Base-by-base conservation (phyloP, 2,329 filamentous ascomycete species). In the Aspergillus piperis region DNA sequence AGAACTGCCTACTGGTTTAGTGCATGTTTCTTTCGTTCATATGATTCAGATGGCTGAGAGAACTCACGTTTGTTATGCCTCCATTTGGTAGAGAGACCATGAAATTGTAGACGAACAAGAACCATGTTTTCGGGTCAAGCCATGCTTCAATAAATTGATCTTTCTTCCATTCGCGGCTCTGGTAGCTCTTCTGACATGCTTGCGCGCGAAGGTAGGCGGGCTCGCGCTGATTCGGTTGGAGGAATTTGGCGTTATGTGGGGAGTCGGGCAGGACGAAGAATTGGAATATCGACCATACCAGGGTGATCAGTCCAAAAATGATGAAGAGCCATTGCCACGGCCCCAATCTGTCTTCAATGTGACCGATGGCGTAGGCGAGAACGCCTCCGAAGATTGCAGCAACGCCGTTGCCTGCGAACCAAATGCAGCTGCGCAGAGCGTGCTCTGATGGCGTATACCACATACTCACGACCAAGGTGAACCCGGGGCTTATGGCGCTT, bases 121-220 rank as follows among this genome's bases (percentile, higher is more conserved):
- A 59, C 66, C 72, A 77, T 1, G 68, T 69, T 51, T 76, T 73
- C 3, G 68, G 67, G 57, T 77, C 75, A 7, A 60, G 61, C 6
- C 77, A 56, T 0, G 72, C 71, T 61, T 77, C 75, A 7, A 66
- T 50, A 38, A 74, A 67, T 60, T 78, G 75, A 21, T 52, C 53
- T 39, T 51, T 50, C 17, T 61, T 59, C 62, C 62, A 63, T 23
- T 55, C 32, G 2, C 56, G 52, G n/a, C 52, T 54, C 8, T 54
- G 52, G 5, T 54, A 44, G 38, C 39, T 54, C 38, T 54, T 54
- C 10, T 54, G 52, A 13, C 19, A 54, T 54, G 23, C 38, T 11
- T 54, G 52, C 42, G 52, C 52, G 39, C 52, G 52, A 13, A 23
- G 23, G 38, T 54, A 54, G 38, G 61, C 63, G 10, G 60, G 38